Conservation (phyloP, 225 moss, liverwort and hornwort species). For the Asterella californica region DNA sequence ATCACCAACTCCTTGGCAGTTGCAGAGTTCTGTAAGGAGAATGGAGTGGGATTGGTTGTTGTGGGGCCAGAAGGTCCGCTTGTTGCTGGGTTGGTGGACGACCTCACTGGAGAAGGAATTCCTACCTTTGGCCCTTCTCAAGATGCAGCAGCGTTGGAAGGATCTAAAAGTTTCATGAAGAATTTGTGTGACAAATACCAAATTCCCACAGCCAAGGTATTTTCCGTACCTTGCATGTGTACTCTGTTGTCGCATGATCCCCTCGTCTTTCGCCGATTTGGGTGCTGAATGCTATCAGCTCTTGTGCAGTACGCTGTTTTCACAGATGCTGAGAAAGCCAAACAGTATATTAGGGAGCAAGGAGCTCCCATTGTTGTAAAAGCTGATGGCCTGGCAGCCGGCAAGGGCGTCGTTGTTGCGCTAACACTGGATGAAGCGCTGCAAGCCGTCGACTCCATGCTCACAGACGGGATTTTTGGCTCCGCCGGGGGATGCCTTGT, state of each 20-base stretch:
- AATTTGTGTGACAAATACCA: conserved; percentile 75
- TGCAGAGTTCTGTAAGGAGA: conserved; percentile 53
- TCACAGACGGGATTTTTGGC: conserved; percentile 65
- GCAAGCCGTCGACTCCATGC: conserved; percentile 79
- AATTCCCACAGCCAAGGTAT: conserved; percentile 74
- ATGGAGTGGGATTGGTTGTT: conserved; percentile 68
- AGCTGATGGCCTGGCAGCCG: conserved; percentile 91
- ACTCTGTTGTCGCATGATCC: background rate
- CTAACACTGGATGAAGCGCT: conserved; percentile 60
- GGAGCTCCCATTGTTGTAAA: conserved; percentile 89
- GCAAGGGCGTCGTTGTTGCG: conserved; percentile 90
- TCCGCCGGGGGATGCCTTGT: conserved; percentile 72
- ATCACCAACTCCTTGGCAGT: conserved; percentile 58
- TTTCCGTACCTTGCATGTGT: background rate
- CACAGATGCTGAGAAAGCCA: conserved; percentile 57
- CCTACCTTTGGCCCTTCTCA: conserved; percentile 77
- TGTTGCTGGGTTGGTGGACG: conserved; percentile 75
- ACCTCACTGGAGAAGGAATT: conserved; percentile 52
- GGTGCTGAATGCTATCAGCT: background rate
- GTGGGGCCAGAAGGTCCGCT: conserved; percentile 93
- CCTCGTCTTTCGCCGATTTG: background rate
- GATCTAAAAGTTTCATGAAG: conserved; percentile 96
- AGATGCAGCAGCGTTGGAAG: conserved; percentile 73
- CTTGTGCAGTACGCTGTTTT: conserved; percentile 59
- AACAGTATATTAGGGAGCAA: conserved; percentile 63